phyloP scores from a whole-genome alignment of 441 rosid genomes.

The Breynia disticha region DNA sequence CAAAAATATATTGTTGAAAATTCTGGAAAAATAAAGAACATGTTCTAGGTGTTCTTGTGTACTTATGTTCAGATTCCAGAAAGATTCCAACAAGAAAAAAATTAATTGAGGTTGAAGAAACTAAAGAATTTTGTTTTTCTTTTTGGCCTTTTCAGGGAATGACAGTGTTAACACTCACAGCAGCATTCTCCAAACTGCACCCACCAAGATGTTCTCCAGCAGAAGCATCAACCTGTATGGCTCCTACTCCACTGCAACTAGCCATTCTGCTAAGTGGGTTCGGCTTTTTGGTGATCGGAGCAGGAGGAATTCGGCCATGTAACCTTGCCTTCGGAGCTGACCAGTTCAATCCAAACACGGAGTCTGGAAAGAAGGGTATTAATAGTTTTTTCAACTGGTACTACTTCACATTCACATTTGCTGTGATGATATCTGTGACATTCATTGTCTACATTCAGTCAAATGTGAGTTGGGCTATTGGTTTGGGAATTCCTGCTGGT shows the following conservation, averaged over 20 bases:
- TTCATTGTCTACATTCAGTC: constrained; percentile 29
- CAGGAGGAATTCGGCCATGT: constrained; percentile 32
- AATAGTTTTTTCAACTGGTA: constrained; percentile 34
- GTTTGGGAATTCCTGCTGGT: constrained; percentile 23
- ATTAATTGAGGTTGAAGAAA: too few relatives aligned
- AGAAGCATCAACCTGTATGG: background rate
- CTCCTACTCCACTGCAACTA: constrained; percentile 16
- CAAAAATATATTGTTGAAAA: too few relatives aligned
- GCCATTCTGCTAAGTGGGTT: constrained; percentile 21
- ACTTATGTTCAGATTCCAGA: too few relatives aligned
- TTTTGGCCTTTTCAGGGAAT: constrained; percentile 15
- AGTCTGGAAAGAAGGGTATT: constrained; percentile 23
- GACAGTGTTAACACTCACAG: constrained; percentile 16
- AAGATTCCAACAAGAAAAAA: too few relatives aligned
- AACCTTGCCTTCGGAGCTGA: constrained; percentile 33
- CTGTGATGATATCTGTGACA: constrained; percentile 23
- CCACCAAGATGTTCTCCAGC: constrained; percentile 17
- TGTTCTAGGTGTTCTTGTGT: too few relatives aligned
- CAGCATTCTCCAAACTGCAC: constrained; percentile 18
- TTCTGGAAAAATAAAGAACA: too few relatives aligned
- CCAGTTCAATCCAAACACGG: constrained; percentile 27
- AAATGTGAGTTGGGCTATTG: constrained; percentile 23
- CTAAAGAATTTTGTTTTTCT: too few relatives aligned
- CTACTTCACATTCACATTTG: constrained; percentile 27
- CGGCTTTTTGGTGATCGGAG: constrained; percentile 23